phyloP scores from a whole-genome alignment of 176 grass and related monocot species.

The Melocanna baccifera region DNA sequence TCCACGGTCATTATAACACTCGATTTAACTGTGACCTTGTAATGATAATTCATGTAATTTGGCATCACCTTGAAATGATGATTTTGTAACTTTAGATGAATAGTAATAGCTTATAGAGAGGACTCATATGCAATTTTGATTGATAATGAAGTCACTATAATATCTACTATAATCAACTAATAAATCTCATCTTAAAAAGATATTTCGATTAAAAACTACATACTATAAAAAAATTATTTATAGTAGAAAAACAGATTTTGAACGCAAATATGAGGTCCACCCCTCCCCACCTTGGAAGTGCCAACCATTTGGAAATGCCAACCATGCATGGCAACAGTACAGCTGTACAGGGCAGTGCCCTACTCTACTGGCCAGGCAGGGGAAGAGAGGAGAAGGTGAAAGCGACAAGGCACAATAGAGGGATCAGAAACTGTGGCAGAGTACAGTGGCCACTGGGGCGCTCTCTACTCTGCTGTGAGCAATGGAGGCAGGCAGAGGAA shows the following conservation, averaged over 20 bases:
- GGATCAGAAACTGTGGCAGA: conserved; percentile 13
- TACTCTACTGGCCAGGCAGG: not conserved
- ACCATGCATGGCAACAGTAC: not conserved
- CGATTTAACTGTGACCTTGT: too few species aligned
- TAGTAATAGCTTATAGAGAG: too few species aligned
- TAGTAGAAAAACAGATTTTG: too few species aligned
- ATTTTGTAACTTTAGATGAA: too few species aligned
- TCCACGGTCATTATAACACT: too few species aligned
- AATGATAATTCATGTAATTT: too few species aligned
- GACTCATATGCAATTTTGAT: rapidly evolving
- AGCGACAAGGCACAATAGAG: conserved; percentile 43
- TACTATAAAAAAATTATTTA: too few species aligned
- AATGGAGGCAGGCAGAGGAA: conserved; percentile 18
- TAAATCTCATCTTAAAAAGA: too few species aligned
- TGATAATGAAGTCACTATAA: too few species aligned
- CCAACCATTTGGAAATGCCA: conserved; percentile 17
- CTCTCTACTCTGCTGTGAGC: not conserved
- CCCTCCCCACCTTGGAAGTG: conserved; percentile 13
- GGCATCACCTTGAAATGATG: too few species aligned
- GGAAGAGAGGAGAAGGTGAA: conserved; percentile 14
- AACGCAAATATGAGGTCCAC: not conserved
- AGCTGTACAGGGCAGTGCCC: not conserved
- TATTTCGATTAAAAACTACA: too few species aligned
- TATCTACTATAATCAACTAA: too few species aligned
- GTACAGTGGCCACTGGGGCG: conserved; percentile 12